Percentiles rank a stretch among this genome's conserved stretches.
Conservation (phyloP, 805 yeast genomes). For the Kluyveromyces nonfermentans region DNA sequence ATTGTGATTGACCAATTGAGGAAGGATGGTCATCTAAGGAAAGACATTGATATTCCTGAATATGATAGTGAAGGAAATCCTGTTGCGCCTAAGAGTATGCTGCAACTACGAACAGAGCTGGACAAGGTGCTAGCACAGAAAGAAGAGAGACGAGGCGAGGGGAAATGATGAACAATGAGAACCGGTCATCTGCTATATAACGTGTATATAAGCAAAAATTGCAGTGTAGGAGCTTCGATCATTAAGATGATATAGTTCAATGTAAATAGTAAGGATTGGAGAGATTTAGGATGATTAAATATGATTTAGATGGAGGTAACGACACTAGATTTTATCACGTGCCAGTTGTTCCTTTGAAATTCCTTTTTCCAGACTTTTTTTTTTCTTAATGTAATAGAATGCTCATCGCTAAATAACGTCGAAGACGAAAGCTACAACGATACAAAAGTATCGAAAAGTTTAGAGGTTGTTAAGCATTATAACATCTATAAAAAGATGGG, state of each 20-base stretch:
- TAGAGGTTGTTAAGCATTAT: too few species aligned
- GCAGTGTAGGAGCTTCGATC: too few species aligned
- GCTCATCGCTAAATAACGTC: background rate
- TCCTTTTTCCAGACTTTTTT: background rate
- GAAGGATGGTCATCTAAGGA: slow-evolving; percentile 56
- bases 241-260: too few species aligned
- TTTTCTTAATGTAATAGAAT: background rate
- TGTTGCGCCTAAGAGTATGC: slow-evolving; percentile 17
- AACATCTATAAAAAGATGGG: too few species aligned
- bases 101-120: slow-evolving; percentile 12
- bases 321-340: background rate
- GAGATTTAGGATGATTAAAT: too few species aligned
- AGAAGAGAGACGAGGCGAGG: slow-evolving; percentile 4
- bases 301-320: too few species aligned
- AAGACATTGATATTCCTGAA: slow-evolving; percentile 49
- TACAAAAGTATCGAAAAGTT: too few species aligned
- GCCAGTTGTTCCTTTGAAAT: background rate
- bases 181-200: background rate
- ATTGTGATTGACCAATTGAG: slow-evolving; percentile 55
- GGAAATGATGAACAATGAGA: background rate
- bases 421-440: too few species aligned
- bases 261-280: background rate
- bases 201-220: background rate
- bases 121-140: slow-evolving; percentile 10
- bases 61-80: slow-evolving; percentile 39